Base-by-base conservation (phyloP, 2,329 filamentous ascomycete genomes). In the Apiospora saccharicola region DNA sequence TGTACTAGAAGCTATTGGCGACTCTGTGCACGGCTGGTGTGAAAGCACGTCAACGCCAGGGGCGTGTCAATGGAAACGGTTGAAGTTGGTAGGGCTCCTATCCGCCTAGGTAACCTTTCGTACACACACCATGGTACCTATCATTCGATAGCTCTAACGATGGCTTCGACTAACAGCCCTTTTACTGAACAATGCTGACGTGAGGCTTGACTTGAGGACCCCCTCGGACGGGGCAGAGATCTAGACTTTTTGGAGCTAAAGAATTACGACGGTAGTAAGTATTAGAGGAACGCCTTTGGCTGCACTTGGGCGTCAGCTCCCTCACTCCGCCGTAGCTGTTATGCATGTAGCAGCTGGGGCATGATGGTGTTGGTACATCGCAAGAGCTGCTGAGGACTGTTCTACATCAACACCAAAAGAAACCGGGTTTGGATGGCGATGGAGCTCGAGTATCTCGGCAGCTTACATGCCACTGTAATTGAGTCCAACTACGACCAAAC, bases 151-250 rank as follows among this genome's bases (percentile, higher is more conserved):
- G 57, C 57, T 64, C 6, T 12, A 64, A 64, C 57, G 57, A 64
- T 64, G 57, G 57, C 57, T 41, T 64, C 34, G 14, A 41, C 57
- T 41, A 64, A 41, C 57, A n/a, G 22, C 22, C 7, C 26, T 61
- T 61, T 8, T 41, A 41, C 57, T 41, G 19, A 41, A 22, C 34
- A 57, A 41, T 41, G 57, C 57, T 64, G 57, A 64, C 34, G 57
- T 64, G 57, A 41, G 57, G 57, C 34, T 64, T 64, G 57, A 41
- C 57, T 41, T 41, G 57, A 64, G 57, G 22, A 64, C 57, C 57
- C 57, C 57, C 57, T 64, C 34, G n/a, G 53, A 61, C 14, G 53
- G 16, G 16, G 22, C 30, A 30, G 5, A 26, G 51, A 26, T 57
- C 51, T 57, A 57, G 51, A 30, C 51, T 12, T 12, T 37, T 4